Evolutionary conservation across 805 yeast genomes (phyloP), one percentile per base, ranked within the genome.

Genomic region (Scheffersomyces coipomensis): DNA sequence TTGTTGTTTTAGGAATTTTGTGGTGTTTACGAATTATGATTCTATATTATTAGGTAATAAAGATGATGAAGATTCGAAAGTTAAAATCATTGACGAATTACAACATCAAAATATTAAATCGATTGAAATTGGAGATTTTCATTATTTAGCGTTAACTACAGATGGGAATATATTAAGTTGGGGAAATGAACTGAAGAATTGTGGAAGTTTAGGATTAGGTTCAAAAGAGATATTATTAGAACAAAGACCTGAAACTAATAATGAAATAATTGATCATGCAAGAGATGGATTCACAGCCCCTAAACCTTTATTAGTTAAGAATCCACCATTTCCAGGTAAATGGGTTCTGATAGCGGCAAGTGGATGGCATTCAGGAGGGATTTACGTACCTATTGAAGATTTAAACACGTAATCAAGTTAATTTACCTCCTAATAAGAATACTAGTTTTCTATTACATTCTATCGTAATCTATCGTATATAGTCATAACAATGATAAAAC

Each of bases 291-390:
- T 55, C 17, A 40, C 38, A 33, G 56, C 49, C 1, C 19, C 16
- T 18, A 46, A 35, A 18, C 66, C 64, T 2, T 36, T 44, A 6
- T 31, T 37, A 18, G 59, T 71, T 1, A 45, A 48, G 2, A 64
- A 55, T 19, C 88, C 88, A 2, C 59, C 65, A 1, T 24, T 17
- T 4, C 34, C 37, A 3, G 78, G 78, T 3, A 61, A 63, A 23
- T 79, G 83, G 53, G 57, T 83, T 16, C 80, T 81, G 0, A 73
- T 84, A 24, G 75, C 85, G 1, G 88, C 90, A 5, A 82, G 81
- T 12, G 95, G 93, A 1, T 85, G 91, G 91, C 93, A 85, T 42
- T 76, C 88, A 5, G 79, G 82, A 32, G 89, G 88, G 1, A 64
- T 85, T 13, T 56, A 43, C 37, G 49, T 55, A 9, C 45, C 55